Percentiles rank a stretch among this genome's conserved stretches.
Evolutionary conservation across 2,329 filamentous ascomycete species (phyloP).

Genomic region (Nothomitra cinnamomea): DNA sequence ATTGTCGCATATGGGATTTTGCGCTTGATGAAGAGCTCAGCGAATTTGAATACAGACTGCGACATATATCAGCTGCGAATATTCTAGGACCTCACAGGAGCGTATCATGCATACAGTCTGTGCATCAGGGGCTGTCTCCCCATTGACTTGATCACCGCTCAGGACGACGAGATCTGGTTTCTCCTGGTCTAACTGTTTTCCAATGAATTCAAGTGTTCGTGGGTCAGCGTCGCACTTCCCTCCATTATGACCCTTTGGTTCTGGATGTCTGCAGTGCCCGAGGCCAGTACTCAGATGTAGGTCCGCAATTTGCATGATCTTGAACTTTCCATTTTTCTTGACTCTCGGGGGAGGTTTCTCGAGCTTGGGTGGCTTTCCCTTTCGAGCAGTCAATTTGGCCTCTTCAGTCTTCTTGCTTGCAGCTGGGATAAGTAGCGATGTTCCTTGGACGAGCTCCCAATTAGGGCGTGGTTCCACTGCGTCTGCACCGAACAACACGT

Average conservation of each 20-base stretch:
- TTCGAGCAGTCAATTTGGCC: constrained; percentile 60
- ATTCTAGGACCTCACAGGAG: not conserved
- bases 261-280: constrained; percentile 70
- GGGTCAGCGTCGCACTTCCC: constrained; percentile 82
- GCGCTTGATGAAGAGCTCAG: constrained; percentile 65
- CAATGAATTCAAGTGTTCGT: constrained; percentile 78
- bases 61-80: constrained; percentile 12
- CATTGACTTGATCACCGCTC: constrained; percentile 90
- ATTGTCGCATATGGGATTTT: constrained; percentile 88
- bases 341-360: constrained; percentile 62
- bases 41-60: constrained; percentile 82
- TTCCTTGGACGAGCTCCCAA: constrained; percentile 59
- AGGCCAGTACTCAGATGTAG: constrained; percentile 83
- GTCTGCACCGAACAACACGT: constrained; percentile 79
- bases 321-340: constrained; percentile 80
- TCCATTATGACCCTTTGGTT: constrained; percentile 54
- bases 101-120: constrained; percentile 46
- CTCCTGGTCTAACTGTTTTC: constrained; percentile 72
- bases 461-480: constrained; percentile 76
- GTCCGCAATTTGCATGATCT: constrained; percentile 94
- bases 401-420: constrained; percentile 43
- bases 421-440: constrained; percentile 52
- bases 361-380: constrained; percentile 46
- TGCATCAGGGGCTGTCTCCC: constrained; percentile 77
- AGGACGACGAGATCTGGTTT: constrained; percentile 84